These are phyloP conservation scores for Phascolomyces articulosus DNA, from an alignment of 371 early-diverging fungal genomes.

Conservation along the genomic window DNA sequence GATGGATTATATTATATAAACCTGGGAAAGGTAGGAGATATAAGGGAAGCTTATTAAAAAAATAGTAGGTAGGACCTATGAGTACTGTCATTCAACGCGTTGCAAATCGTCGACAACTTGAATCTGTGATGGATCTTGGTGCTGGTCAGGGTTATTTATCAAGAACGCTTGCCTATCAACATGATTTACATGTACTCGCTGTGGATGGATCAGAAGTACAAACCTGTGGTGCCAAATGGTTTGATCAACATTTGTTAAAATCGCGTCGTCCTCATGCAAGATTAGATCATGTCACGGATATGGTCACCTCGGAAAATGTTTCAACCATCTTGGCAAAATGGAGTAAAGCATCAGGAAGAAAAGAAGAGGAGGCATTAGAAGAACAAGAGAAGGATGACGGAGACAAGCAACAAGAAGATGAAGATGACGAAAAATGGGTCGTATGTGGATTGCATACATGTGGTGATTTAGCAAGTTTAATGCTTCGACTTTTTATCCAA, in stretches of 20 bases:
- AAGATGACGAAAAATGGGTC: constrained; percentile 52
- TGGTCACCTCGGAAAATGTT: constrained; percentile 54
- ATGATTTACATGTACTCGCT: constrained; percentile 74
- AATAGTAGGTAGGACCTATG: constrained; percentile 57
- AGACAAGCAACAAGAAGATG: no score
- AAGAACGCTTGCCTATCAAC: constrained; percentile 71
- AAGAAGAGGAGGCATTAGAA: constrained; percentile 70
- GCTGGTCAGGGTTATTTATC: constrained; percentile 82
- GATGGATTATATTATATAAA: no score
- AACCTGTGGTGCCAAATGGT: constrained; percentile 78
- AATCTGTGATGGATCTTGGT: constrained; percentile 68
- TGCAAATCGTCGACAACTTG: constrained; percentile 42
- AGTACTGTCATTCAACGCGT: constrained; percentile 55
- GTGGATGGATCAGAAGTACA: constrained; percentile 80
- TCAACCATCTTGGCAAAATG: constrained; percentile 35
- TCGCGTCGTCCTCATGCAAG: constrained; percentile 13
- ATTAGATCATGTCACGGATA: constrained; percentile 56
- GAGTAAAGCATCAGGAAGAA: constrained; percentile 16
- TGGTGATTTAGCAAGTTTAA: constrained; percentile 79
- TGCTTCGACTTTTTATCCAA: constrained; percentile 72
- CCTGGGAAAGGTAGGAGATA: no score
- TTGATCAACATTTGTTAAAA: constrained; percentile 33
- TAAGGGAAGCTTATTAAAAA: not conserved
- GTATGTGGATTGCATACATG: constrained; percentile 89
- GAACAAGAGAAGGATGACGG: no score